A percentile compares a stretch with the other conserved stretches of the same genome.
phyloP scores from a whole-genome alignment of 192 early-diverging fungal species.

The Coemansia sp. region DNA sequence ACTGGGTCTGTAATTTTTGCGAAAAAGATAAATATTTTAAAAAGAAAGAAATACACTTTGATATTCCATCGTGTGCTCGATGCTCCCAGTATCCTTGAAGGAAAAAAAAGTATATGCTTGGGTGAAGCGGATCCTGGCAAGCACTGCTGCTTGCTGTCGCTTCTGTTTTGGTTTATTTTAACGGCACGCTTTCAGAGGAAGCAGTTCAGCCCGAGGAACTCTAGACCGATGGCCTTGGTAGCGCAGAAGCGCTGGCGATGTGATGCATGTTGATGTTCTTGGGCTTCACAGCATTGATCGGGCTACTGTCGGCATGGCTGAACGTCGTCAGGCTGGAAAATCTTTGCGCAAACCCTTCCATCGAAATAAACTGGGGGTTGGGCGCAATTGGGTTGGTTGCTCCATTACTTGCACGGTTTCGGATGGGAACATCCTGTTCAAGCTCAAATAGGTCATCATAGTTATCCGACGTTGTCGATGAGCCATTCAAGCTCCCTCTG shows the following conservation, averaged over 20 bases:
- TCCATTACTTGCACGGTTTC: background rate
- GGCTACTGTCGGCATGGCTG: constrained; percentile 13
- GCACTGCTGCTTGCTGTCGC: background rate
- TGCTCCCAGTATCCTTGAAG: background rate
- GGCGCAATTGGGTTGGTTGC: constrained; percentile 20
- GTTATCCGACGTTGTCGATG: constrained; percentile 45
- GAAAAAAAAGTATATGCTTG: no score
- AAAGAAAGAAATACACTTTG: constrained; percentile 5
- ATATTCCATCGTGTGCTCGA: background rate
- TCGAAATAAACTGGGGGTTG: constrained; percentile 42
- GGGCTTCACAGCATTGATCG: background rate
- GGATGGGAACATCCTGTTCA: constrained; percentile 32
- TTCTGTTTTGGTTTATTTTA: background rate
- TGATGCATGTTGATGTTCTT: constrained; percentile 1
- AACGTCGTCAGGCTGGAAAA: constrained; percentile 36
- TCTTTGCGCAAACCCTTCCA: constrained; percentile 44
- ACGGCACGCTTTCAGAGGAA: background rate
- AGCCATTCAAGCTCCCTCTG: constrained; percentile 32
- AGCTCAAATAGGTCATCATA: constrained; percentile 54
- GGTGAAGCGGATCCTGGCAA: no score
- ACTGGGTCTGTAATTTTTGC: background rate
- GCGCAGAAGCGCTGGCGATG: constrained; percentile 36
- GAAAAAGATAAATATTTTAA: background rate
- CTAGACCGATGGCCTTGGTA: constrained; percentile 30
- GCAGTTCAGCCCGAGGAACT: no score